Conservation (phyloP, 345 rosid genomes). For the Chamaenerion angustifolium region DNA sequence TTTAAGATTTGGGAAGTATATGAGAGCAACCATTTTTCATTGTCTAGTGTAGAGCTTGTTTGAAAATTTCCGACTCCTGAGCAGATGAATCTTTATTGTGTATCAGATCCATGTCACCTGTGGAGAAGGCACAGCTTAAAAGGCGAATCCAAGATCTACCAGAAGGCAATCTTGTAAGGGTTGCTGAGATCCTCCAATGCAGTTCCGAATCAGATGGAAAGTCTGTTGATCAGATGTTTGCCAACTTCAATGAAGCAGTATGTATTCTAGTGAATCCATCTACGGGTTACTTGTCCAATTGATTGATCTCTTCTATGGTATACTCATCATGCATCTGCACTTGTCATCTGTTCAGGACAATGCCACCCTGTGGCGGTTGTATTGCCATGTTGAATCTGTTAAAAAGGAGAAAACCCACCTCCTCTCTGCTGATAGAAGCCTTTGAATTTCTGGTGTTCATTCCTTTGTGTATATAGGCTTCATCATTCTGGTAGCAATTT, state of each 20-base stretch:
- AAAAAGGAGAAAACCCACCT: slow-evolving; percentile 11
- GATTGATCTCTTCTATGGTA: too few relatives aligned
- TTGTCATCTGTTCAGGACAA: slow-evolving; percentile 28
- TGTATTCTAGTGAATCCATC: neutral
- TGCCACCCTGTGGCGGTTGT: slow-evolving; percentile 41
- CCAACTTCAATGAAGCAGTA: slow-evolving; percentile 39
- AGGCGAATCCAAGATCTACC: slow-evolving; percentile 37
- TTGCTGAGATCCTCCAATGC: slow-evolving; percentile 21
- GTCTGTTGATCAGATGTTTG: slow-evolving; percentile 16
- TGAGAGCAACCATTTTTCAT: neutral
- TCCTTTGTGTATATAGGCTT: too few relatives aligned
- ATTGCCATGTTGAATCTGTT: slow-evolving; percentile 31
- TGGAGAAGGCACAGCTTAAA: slow-evolving; percentile 35
- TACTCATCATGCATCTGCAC: neutral
- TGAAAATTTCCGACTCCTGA: slow-evolving; percentile 2
- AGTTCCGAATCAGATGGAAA: slow-evolving; percentile 7
- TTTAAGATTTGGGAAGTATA: too few relatives aligned
- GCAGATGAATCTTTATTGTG: neutral
- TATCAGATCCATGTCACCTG: slow-evolving; percentile 35
- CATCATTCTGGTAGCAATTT: too few relatives aligned
- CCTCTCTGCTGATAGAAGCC: too few relatives aligned
- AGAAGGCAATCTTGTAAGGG: slow-evolving; percentile 25
- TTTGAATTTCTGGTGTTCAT: too few relatives aligned
- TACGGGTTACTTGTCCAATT: too few relatives aligned
- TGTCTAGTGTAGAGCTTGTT: slow-evolving; percentile 1